phyloP scores from a whole-genome alignment of 2,329 filamentous ascomycete species.

The Nigrospora oryzae region DNA sequence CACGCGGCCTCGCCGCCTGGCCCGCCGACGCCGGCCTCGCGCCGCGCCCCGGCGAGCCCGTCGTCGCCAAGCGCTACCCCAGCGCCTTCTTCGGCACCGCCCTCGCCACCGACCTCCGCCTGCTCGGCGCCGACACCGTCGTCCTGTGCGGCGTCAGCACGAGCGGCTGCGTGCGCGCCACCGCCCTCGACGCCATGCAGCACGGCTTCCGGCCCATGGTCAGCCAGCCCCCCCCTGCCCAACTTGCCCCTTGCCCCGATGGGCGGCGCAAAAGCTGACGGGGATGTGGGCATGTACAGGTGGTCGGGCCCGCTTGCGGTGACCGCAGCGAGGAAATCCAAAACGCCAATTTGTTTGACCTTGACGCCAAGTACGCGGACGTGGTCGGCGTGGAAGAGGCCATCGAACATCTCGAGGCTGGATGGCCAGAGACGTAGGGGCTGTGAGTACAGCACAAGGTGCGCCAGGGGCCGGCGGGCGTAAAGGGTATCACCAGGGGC shows the following conservation, averaged over 20 bases:
- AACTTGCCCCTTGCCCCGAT: background rate
- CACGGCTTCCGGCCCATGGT: constrained; percentile 34
- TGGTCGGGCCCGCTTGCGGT: constrained; percentile 35
- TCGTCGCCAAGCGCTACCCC: constrained; percentile 33
- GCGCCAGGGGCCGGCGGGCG: too few relatives aligned
- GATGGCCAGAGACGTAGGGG: constrained; percentile 17
- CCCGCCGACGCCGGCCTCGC: constrained; percentile 26
- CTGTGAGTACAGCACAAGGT: too few relatives aligned
- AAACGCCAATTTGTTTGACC: constrained; percentile 33
- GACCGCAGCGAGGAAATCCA: constrained; percentile 34
- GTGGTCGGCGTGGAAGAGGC: constrained; percentile 32
- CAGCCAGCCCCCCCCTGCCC: constrained; percentile 5
- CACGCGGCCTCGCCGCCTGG: constrained; percentile 27
- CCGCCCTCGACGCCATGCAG: constrained; percentile 33
- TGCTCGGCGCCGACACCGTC: constrained; percentile 30
- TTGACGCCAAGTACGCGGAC: constrained; percentile 37
- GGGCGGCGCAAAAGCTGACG: background rate
- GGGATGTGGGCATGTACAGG: constrained; percentile 13
- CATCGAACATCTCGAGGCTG: constrained; percentile 24
- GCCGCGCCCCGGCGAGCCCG: constrained; percentile 22
- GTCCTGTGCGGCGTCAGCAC: constrained; percentile 39
- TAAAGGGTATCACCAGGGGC: too few relatives aligned
- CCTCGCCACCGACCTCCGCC: constrained; percentile 27
- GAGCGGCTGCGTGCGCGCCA: constrained; percentile 35
- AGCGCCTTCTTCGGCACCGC: constrained; percentile 36